Evolutionary conservation across 1,284 basidiomycete species (phyloP), one percentile per base, ranked within the genome.

Genomic region (Volvariella surrecta): DNA sequence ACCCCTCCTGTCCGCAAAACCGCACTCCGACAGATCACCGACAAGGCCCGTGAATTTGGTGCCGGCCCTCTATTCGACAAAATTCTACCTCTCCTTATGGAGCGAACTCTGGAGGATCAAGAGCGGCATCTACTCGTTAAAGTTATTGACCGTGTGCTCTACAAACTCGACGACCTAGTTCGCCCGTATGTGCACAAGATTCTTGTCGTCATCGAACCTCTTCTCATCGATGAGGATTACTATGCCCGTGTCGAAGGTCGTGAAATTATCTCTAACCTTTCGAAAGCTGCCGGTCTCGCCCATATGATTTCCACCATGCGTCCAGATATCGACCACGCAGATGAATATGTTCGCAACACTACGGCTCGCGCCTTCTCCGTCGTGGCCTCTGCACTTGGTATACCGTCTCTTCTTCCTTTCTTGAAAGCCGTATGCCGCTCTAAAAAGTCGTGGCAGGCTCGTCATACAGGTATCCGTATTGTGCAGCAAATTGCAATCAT

Each of bases 251-350:
- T 99, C 44, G 96, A 99, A 71, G 96, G 96, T 51, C 89, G 96
- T 42, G 96, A 99, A 70, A 99, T 99, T 60, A 99, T 99, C 57
- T 95, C 91, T 57, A 99, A 99, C 64, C 70, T 99, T 40, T 96
- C 96, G 39, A 99, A 99, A 64, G 96, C 96, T 2, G 95, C 96
- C 24, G 95, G 96, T 65, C 82, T 99, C 17, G 96, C 95, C 2
- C 96, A 99, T 65, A 99, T 99, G 96, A 99, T 99, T 57, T 99
- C 95, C 30, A 99, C 95, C 16, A 99, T 99, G 95, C 87, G 95
- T 55, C 96, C 96, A 2, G 95, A 99, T 73, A 99, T 99, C 53
- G 95, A 99, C 64, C 95, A 99, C 57, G 93, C 95, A 34, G 96
- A 99, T 63, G 96, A 99, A 65, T 99, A 99, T 55, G 95, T 99